Evolutionary conservation across 2,329 filamentous ascomycete species (phyloP).

Genomic region (Didymellaceae sp.): DNA sequence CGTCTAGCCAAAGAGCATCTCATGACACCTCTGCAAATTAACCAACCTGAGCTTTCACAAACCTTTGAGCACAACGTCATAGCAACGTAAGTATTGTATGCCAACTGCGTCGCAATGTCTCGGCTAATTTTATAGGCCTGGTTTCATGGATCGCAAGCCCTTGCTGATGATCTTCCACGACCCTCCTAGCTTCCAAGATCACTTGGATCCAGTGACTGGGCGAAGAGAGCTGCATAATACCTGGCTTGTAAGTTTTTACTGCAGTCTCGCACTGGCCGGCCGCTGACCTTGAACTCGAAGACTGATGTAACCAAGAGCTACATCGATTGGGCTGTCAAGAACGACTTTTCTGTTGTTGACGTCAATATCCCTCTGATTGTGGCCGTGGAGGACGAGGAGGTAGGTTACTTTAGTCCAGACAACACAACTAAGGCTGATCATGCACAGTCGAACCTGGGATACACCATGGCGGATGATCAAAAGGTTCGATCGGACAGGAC

Average conservation of each 20-base stretch:
- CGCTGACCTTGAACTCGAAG: slow-evolving; percentile 61
- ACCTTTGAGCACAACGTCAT: slow-evolving; percentile 88
- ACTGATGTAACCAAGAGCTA: slow-evolving; percentile 82
- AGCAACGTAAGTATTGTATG: slow-evolving; percentile 64
- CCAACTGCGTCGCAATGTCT: neutral
- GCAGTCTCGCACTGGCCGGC: slow-evolving; percentile 38
- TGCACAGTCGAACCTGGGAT: slow-evolving; percentile 31
- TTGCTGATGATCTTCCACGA: slow-evolving; percentile 90
- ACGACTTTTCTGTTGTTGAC: slow-evolving; percentile 85
- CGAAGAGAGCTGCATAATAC: slow-evolving; percentile 82
- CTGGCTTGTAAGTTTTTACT: slow-evolving; percentile 74
- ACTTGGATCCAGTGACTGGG: slow-evolving; percentile 63
- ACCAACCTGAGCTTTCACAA: slow-evolving; percentile 73
- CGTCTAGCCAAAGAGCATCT: slow-evolving; percentile 72
- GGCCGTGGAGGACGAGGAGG: slow-evolving; percentile 62
- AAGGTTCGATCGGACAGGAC: slow-evolving; percentile 53
- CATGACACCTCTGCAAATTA: slow-evolving; percentile 83
- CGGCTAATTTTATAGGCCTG: slow-evolving; percentile 55
- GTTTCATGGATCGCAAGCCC: slow-evolving; percentile 69
- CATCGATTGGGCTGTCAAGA: slow-evolving; percentile 79
- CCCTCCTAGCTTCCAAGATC: slow-evolving; percentile 61
- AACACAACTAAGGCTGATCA: slow-evolving; percentile 4
- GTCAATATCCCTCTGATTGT: slow-evolving; percentile 86
- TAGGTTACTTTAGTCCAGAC: slow-evolving; percentile 40
- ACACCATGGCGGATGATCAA: slow-evolving; percentile 57